Base-by-base conservation (phyloP, 441 rosid species). In the Populus hybrid region DNA sequence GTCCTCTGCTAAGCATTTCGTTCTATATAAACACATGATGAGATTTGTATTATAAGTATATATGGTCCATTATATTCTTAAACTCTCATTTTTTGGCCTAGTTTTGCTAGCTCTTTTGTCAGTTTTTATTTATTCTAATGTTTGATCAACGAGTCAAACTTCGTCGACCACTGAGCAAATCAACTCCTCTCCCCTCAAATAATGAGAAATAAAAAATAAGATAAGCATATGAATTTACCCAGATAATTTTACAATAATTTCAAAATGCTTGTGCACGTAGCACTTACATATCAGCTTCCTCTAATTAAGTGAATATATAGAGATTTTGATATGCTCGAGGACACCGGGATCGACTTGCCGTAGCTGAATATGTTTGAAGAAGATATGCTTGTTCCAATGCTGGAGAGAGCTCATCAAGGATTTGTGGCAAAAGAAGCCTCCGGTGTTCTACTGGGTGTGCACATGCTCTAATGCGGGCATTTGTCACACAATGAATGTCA, bases 371-470 rank as follows among this genome's bases (percentile, higher is more conserved):
- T 26, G 35, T n/a, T 42, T 0, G 36, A 3, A 16, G 21, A 77
- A 20, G 40, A 59, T 65, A 4, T 28, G 50, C 11, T 35, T 68
- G 50, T 10, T 68, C 38, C 28, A 2, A 21, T 9, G 6, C n/a
- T 50, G 78, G 45, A 68, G 73, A 31, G 73, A 31, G 72, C 68
- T 35, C 74, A 36, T 69, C 74, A 69, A 75, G 56, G 63, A 74
- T 56, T 59, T 68, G 77, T 75, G 85, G 82, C 70, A 64, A 78
- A 56, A 75, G 75, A 75, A 80, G 79, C 85, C 79, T 53, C 68
- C 21, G 21, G 38, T 7, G 21, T 6, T 12, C 20, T 36, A 59
- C 21, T 36, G 61, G 20, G 40, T 29, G 40, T 29, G 3, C 35
- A 67, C 9, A 67, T 20, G 66, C 10, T 28, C 28, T 69, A 63